Evolutionary conservation across 306 rosid species (phyloP), one percentile per base, ranked within the genome.

Genomic region (Cicer bijugum): DNA sequence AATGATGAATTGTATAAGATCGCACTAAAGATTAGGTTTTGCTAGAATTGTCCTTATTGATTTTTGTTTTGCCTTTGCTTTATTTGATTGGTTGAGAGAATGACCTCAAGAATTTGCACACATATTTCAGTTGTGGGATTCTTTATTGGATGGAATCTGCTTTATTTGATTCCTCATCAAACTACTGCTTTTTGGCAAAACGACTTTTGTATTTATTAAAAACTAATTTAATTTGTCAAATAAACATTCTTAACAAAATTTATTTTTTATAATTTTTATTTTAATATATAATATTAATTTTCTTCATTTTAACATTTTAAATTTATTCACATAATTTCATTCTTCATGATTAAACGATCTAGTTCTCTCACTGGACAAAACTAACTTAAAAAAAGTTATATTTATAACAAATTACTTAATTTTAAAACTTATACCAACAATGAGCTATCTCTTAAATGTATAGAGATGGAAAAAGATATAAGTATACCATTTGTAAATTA

Each of bases 61-160:
- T 43, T 50, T 8, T 37, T 67, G 33, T 53, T 58, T 15, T 1
- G 12, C 4, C 2, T 2, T 45, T 8, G 46, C 42, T 69, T 63
- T 14, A 42, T 2, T 6, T 45, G 42, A 47, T 35, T 60, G 33
- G 44, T 57, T 75, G 10, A 63, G 53, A 33, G 57, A 55, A 6
- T 14, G 51, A 38, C 71, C 15, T 16, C 7, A 12, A 38, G 65
- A 70, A 14, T 69, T 43, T 62, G 45, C 48, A 37, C 15, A 16
- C 37, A 45, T 53, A 12, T 52, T 43, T 39, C 40, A 10, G 53
- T 12, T 8, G 63, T 15, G 38, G 45, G 57, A 81, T 81, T 77
- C 62, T 72, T 45, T 56, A 12, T 20, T 51, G 58, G 63, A 82
- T 51, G 64, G 68, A 77, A 67, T 72, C 69, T 67, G 72, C 64